Evolutionary conservation across 129 eudicot species (phyloP).

Genomic region (Mikania micrantha): DNA sequence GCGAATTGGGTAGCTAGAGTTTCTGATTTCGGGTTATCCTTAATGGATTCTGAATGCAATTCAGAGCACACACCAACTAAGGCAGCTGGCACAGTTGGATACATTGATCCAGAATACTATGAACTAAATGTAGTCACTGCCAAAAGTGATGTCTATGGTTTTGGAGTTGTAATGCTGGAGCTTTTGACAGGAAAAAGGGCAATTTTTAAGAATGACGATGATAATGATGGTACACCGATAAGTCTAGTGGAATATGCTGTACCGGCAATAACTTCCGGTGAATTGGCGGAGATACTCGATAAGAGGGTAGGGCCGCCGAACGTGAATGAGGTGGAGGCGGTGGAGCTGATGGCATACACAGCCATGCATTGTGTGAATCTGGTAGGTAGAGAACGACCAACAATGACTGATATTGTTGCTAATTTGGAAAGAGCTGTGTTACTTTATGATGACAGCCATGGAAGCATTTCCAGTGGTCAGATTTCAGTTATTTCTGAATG

Average conservation of each 20-base stretch:
- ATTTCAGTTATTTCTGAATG: conserved; percentile 73
- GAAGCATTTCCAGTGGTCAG: conserved; percentile 76
- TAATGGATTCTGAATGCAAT: conserved; percentile 62
- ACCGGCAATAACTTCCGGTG: conserved; percentile 65
- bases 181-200: conserved; percentile 88
- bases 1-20: conserved; percentile 88
- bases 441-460: conserved; percentile 70
- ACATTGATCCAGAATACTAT: conserved; percentile 94
- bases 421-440: conserved; percentile 78
- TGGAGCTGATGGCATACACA: conserved; percentile 87
- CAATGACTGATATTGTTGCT: conserved; percentile 77
- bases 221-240: conserved; percentile 40
- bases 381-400: conserved; percentile 87
- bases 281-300: conserved; percentile 62
- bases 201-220: conserved; percentile 54
- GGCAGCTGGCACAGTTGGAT: conserved; percentile 95
- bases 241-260: conserved; percentile 81
- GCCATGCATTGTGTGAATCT: conserved; percentile 87
- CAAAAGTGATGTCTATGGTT: conserved; percentile 94
- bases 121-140: conserved; percentile 81
- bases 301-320: conserved; percentile 61
- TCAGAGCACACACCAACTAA: conserved; percentile 52
- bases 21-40: conserved; percentile 89
- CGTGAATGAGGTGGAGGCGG: conserved; percentile 79
- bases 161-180: conserved; percentile 85